Evolutionary conservation across 2,329 filamentous ascomycete genomes (phyloP).

Genomic region (Penicillium decumbens): DNA sequence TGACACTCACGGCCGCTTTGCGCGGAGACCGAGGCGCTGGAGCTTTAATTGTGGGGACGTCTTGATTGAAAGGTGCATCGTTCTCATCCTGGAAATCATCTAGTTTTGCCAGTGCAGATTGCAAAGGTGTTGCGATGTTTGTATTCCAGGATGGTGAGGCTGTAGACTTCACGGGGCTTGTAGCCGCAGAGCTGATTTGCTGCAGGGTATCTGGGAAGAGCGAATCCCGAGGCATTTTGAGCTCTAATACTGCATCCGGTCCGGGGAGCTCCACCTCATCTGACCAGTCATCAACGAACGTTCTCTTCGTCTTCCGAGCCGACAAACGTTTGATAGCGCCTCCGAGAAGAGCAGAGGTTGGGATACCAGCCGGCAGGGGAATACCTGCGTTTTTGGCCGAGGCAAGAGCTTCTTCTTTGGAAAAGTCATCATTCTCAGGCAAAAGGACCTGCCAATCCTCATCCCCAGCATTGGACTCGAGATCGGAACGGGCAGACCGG

Average conservation of each 20-base stretch:
- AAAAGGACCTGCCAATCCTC: conserved; percentile 86
- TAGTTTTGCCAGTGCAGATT: conserved; percentile 53
- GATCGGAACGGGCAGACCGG: conserved; percentile 74
- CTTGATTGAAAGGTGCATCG: conserved; percentile 59
- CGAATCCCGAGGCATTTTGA: conserved; percentile 59
- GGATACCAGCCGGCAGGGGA: conserved; percentile 79
- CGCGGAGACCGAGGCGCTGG: conserved; percentile 54
- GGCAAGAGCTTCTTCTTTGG: conserved; percentile 78
- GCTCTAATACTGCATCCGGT: conserved; percentile 53
- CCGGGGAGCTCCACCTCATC: conserved; percentile 70
- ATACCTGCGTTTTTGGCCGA: conserved; percentile 86
- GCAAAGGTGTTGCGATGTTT: conserved; percentile 48
- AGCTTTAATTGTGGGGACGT: conserved; percentile 64
- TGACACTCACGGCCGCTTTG: conserved; percentile 50
- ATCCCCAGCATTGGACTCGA: conserved; percentile 67
- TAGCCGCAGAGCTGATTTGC: conserved; percentile 55
- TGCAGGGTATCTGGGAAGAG: conserved; percentile 65
- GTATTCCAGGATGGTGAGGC: conserved; percentile 28
- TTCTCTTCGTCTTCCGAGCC: conserved; percentile 65
- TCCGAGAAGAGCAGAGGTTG: conserved; percentile 81
- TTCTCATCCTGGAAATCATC: conserved; percentile 61
- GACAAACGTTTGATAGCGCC: conserved; percentile 91
- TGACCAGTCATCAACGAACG: conserved; percentile 74
- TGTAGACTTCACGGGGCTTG: conserved; percentile 38
- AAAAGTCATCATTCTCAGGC: conserved; percentile 76